These are phyloP conservation scores for Fusarium albidum DNA, from an alignment of 2,329 filamentous ascomycete species.

Conservation along the genomic window DNA sequence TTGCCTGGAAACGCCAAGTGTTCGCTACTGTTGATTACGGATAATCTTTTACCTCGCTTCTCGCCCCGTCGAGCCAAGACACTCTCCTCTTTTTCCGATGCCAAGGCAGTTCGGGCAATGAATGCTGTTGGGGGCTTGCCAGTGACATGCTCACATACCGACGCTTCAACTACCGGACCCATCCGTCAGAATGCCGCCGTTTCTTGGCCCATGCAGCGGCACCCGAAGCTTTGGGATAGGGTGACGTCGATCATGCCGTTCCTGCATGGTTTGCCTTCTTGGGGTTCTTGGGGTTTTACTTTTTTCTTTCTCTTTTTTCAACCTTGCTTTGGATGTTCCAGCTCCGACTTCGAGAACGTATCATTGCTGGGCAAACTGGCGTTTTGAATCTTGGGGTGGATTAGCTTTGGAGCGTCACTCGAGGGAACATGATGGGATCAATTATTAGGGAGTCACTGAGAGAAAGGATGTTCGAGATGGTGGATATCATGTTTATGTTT, in stretches of 20 bases:
- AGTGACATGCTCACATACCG: neutral
- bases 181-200: neutral
- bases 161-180: neutral
- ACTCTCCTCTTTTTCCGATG: neutral
- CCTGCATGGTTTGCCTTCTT: constrained; percentile 2
- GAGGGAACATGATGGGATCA: constrained; percentile 1
- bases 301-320: neutral
- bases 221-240: neutral
- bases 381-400: constrained; percentile 7
- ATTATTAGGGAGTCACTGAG: constrained; percentile 6
- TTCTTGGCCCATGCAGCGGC: constrained; percentile 4
- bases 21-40: too few species aligned
- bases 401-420: neutral
- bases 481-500: constrained; percentile 34
- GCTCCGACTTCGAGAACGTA: constrained; percentile 5
- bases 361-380: constrained; percentile 5
- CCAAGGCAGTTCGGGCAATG: constrained; percentile 1
- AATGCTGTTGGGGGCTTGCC: neutral
- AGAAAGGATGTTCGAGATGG: constrained; percentile 13
- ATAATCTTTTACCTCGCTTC: too few species aligned
- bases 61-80: neutral
- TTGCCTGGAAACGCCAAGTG: too few species aligned
- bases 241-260: neutral
- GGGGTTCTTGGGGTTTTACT: constrained; percentile 4
- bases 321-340: constrained; percentile 1